Base-by-base conservation (phyloP, 169 alveolate genomes). In the Cryptosporidium baileyi region DNA sequence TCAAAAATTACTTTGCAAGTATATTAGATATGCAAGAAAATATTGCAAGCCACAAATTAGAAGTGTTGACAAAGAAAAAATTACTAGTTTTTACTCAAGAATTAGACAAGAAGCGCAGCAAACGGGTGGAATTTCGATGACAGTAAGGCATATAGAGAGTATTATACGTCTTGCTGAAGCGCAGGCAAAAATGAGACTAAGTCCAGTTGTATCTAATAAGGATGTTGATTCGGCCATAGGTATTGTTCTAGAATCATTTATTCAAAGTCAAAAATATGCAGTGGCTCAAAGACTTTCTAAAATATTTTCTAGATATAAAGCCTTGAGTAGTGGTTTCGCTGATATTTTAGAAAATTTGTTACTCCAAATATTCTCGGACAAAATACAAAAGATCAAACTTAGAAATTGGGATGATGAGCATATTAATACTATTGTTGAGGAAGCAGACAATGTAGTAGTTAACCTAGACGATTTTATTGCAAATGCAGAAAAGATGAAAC, bases 181-280 rank as follows among this genome's bases (percentile, higher is more conserved):
- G 32, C 93, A 93, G 89, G 98, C 98, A 19, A 96, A 94, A 90
- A 97, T 98, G 99, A 94, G 98, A 60, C 92, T 98, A 22, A 93
- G 99, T 67, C 98, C 96, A 60, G 91, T 92, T 52, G 99, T 98
- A 49, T 94, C 96, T 79, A 92, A 96, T 45, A 82, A 81, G 59
- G 99, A 98, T 91, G 95, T 98, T 44, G 99, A 97, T 90, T 92
- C 93, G 43, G 99, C 99, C 6, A 98, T 97, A 52, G 97, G 97
- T 28, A 96, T 98, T 85, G 94, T 98, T 59, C 90, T 98, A 30
- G 99, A 96, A 89, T 94, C 98, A 40, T 97, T 96, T 93, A 92
- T 97, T 1, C 95, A 97, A 81, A 93, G 98, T 36, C 97, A 97
- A 90, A 96, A 97, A 80, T 92, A 94, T 82, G 95, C 98, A 1